Evolutionary conservation across 768 basidiomycete genomes (phyloP).

Genomic region (Imleria badia): DNA sequence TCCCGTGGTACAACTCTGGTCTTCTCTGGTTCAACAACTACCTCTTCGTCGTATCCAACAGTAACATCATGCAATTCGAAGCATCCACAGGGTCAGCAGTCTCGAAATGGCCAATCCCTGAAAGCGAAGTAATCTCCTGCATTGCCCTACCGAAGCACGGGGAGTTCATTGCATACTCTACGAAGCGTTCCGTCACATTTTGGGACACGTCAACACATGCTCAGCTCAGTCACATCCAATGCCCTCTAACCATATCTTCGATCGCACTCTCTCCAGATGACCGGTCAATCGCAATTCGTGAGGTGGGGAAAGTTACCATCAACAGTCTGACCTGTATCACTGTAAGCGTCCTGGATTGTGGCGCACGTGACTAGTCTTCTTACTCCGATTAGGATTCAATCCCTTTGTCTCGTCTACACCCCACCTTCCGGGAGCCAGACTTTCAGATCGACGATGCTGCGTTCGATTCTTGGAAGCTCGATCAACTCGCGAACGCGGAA

Average conservation of each 20-base stretch:
- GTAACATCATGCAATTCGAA: not conserved
- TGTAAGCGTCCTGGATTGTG: no score
- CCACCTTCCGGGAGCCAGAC: no score
- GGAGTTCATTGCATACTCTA: not conserved
- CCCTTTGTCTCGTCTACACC: no score
- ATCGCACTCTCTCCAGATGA: not conserved
- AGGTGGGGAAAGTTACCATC: not conserved
- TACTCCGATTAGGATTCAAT: no score
- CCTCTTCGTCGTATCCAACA: not conserved
- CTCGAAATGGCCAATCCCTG: not conserved
- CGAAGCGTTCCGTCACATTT: not conserved
- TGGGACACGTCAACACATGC: not conserved
- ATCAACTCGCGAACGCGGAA: no score
- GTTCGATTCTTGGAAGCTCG: no score
- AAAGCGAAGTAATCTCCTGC: not conserved
- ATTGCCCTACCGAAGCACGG: not conserved
- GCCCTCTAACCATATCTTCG: not conserved
- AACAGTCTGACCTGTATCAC: no score
- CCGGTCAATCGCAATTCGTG: not conserved
- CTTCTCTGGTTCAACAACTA: not conserved
- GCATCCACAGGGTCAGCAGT: not conserved
- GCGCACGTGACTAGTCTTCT: no score
- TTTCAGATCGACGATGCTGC: no score
- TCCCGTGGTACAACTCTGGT: not conserved
- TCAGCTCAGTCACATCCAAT: not conserved